Evolutionary conservation across 169 alveolate genomes (phyloP).

Genomic region (Plasmodium inui): DNA sequence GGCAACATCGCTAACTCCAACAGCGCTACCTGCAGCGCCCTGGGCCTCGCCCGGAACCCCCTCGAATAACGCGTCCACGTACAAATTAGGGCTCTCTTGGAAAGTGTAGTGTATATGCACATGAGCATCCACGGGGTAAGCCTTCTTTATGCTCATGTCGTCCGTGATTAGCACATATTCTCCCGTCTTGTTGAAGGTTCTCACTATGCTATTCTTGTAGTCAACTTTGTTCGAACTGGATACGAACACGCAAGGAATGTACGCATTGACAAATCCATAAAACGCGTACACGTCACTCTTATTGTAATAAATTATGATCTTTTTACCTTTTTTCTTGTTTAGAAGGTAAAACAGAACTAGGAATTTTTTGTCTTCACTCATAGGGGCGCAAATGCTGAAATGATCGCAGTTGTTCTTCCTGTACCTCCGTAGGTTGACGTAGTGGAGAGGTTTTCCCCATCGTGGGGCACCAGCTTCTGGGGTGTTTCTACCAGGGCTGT

Average conservation of each 20-base stretch:
- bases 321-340: constrained; percentile 27
- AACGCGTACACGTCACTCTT: constrained; percentile 60
- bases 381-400: constrained; percentile 48
- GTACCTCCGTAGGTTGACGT: constrained; percentile 5
- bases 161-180: constrained; percentile 63
- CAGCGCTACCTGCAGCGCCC: background rate
- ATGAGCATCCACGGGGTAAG: constrained; percentile 11
- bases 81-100: background rate
- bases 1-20: background rate
- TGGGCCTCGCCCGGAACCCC: background rate
- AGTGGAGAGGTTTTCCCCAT: background rate
- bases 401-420: constrained; percentile 25
- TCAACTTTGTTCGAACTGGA: constrained; percentile 5
- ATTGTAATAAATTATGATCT: constrained; percentile 48
- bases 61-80: constrained; percentile 22
- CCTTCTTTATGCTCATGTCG: constrained; percentile 25
- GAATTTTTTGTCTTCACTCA: constrained; percentile 68
- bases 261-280: constrained; percentile 48
- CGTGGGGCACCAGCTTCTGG: background rate
- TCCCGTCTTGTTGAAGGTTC: constrained; percentile 13
- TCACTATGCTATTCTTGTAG: constrained; percentile 25
- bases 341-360: constrained; percentile 37
- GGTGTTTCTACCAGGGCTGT: background rate
- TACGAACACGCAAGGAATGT: constrained; percentile 54
- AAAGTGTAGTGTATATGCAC: constrained; percentile 51